Conservation (phyloP, 1,284 basidiomycete genomes). For the Pseudozyma pruni region DNA sequence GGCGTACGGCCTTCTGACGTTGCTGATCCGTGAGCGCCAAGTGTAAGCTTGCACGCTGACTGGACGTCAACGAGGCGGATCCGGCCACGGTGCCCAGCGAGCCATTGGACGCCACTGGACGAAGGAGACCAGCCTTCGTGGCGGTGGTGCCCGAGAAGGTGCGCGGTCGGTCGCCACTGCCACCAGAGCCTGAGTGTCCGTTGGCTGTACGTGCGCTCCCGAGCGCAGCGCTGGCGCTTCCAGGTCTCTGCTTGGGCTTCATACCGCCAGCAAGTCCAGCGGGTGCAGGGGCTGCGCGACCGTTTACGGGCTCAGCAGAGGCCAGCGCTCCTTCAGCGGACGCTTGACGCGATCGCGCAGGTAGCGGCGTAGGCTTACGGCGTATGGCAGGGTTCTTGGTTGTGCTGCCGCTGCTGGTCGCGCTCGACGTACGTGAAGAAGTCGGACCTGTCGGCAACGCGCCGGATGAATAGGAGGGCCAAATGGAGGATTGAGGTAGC, state of each 20-base stretch:
- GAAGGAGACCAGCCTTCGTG: conserved; percentile 19
- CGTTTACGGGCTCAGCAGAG: conserved; percentile 15
- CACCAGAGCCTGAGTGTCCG: neutral
- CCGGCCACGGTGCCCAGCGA: conserved; percentile 7
- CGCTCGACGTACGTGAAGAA: conserved; percentile 9
- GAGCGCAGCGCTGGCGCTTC: conserved; percentile 21
- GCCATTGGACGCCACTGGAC: neutral
- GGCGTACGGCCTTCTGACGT: too few species aligned
- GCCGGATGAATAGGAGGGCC: conserved; percentile 14
- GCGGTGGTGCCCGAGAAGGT: conserved; percentile 36
- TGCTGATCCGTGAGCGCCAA: conserved; percentile 33
- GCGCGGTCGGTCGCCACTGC: conserved; percentile 12
- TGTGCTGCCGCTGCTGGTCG: neutral
- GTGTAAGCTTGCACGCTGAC: conserved; percentile 32
- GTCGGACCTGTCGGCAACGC: conserved; percentile 22
- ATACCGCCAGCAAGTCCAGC: conserved; percentile 30
- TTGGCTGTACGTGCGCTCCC: conserved; percentile 12
- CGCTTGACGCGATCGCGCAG: conserved; percentile 37
- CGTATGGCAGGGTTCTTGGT: conserved; percentile 21
- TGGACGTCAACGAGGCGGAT: neutral
- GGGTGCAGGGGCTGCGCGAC: conserved; percentile 6
- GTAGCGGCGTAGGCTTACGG: conserved; percentile 34
- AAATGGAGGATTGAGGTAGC: conserved; percentile 18
- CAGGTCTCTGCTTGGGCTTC: conserved; percentile 45
- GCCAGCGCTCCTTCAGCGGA: conserved; percentile 29